Evolutionary conservation across 2,329 filamentous ascomycete species (phyloP).

Genomic region (Cladorrhinum sp.): DNA sequence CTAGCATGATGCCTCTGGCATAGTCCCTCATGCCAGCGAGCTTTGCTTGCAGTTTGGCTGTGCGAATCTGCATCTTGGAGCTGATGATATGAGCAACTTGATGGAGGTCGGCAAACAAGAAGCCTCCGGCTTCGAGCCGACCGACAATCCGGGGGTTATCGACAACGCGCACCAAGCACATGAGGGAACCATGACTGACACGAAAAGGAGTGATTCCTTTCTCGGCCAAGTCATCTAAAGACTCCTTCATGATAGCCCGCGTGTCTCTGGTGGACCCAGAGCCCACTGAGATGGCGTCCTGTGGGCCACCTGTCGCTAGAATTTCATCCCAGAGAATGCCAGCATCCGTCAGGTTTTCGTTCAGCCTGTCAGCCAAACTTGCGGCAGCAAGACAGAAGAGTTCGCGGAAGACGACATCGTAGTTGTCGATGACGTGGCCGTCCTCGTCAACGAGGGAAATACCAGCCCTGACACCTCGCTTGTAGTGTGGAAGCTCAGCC

Average conservation of each 20-base stretch:
- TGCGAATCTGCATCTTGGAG: conserved; percentile 70
- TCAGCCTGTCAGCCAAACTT: conserved; percentile 66
- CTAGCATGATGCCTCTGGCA: conserved; percentile 42
- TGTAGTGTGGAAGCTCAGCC: conserved; percentile 42
- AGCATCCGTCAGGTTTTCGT: conserved; percentile 58
- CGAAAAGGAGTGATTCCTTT: conserved; percentile 37
- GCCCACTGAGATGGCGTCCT: conserved; percentile 15
- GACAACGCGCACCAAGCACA: conserved; percentile 72
- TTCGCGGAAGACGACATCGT: conserved; percentile 75
- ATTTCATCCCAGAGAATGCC: conserved; percentile 76
- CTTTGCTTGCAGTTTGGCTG: conserved; percentile 56
- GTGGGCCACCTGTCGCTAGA: conserved; percentile 56
- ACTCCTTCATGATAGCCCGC: conserved; percentile 2
- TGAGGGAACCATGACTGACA: conserved; percentile 70
- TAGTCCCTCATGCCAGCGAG: conserved; percentile 64
- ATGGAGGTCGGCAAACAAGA: conserved; percentile 68
- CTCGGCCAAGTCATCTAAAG: conserved; percentile 38
- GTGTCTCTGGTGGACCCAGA: conserved; percentile 1
- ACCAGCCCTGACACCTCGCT: conserved; percentile 36
- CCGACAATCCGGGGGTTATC: conserved; percentile 56
- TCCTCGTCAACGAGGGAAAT: conserved; percentile 51
- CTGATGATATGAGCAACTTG: conserved; percentile 68
- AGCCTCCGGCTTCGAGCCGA: conserved; percentile 67
- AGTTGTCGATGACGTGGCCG: conserved; percentile 61
- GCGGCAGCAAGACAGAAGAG: conserved; percentile 78